Evolutionary conservation across 2,329 filamentous ascomycete genomes (phyloP), one percentile per base, ranked within the genome.

Genomic region (Stachybotrys elegans): DNA sequence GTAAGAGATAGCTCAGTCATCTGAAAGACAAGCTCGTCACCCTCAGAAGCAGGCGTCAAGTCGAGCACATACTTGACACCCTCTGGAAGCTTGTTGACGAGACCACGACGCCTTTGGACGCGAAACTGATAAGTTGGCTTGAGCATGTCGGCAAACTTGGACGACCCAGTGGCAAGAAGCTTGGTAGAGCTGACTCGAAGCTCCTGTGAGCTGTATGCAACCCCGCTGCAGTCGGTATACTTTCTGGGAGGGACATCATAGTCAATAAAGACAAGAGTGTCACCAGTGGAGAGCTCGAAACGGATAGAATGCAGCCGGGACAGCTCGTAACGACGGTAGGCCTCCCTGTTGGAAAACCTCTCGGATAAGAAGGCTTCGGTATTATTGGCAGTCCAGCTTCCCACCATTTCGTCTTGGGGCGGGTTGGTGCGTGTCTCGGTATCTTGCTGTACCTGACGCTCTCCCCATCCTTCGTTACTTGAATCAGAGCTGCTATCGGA

Each of bases 1-100:
- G 81, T 76, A 43, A 83, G 73, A 12, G 74, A 83, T 12, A 84
- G 54, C 45, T 80, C 73, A 1, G 76, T 77, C 45, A 81, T 69
- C 46, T 78, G 67, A 20, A 78, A 73, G 2, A 83, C 75, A 9
- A 79, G 72, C 12, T 84, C 81, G 3, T 85, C 80, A 2, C 79
- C 83, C 55, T 83, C 75, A 0, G 62, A 62, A 0, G 77, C 72
- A 0, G 82, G 83, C 0, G 81, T 84, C 12, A 86, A 66, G 51
- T 87, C 81, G 27, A 87, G 53, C 16, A 84, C 63, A 50, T 76
- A 85, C 45, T 72, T 71, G 54, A 84, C 62, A 1, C 70, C 73
- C 3, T 60, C 51, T 0, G 65, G 67, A 9, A 69, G 54, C 13
- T 53, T 55, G 20, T 62, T 63, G 29, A 54, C 53, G 27, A 66